Evolutionary conservation across 1,139 yeast species (phyloP), one percentile per base, ranked within the genome.

Genomic region (Hemisphaericaspora subhashii): DNA sequence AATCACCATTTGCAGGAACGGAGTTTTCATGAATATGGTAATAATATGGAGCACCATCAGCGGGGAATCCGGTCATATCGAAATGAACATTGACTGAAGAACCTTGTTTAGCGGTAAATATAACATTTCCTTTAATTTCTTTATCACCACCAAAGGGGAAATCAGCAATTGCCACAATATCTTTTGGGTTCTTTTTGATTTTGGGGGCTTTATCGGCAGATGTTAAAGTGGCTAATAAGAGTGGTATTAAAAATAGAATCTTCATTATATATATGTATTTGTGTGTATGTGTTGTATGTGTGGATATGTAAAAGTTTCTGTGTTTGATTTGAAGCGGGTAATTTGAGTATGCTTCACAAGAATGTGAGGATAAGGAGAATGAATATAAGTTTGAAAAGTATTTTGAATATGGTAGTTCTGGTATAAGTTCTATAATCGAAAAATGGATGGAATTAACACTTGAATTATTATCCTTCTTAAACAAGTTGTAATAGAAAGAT

Each of bases 1-100:
- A 79, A 42, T 64, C 58, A 5, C 74, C 77, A 40, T 58, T 55
- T 9, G 40, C 57, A 21, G 76, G 73, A 39, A 76, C 71, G 2
- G 75, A 64, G 4, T 57, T 51, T 14, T 76, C 77, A 50, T 79
- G 84, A 43, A 80, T 76, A 50, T 79, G 84, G 53, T 79, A 80
- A 14, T 63, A 55, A 54, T 78, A 79, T n/a, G 81, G 76, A 2
- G 82, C 83, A n/a, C 79, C 79, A 33, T 58, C 56, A 30, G 60
- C 54, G 15, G 84, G 84, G 48, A 79, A 68, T 2, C 81, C 81
- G 7, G 81, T 72, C 53, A 79, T 60, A 52, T 79, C 83, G 42
- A 79, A 77, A 50, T 77, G 80, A 35, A 79, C 83, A 46, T 75
- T 67, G n/a, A 79, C 78, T 5, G 64, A 55, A 37, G 74, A 72